Percentiles rank a stretch among this genome's conserved stretches.
Evolutionary conservation across 352 stramenopile species (phyloP).

Genomic region (Aphanomyces cochlioides): DNA sequence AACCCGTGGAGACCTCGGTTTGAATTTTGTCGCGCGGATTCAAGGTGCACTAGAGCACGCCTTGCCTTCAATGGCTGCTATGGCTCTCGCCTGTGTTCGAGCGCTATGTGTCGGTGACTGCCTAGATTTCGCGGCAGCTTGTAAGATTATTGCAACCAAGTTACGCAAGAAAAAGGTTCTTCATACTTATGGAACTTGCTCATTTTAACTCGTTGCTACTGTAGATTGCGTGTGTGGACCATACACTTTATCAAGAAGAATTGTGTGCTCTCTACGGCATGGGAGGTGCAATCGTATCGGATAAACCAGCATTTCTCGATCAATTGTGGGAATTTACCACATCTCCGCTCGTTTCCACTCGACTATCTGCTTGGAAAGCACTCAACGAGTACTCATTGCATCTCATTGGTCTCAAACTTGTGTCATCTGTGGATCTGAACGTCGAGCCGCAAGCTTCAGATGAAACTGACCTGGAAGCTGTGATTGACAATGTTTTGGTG

Average conservation of each 20-base stretch:
- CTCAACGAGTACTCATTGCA: conserved; percentile 48
- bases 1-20: conserved; percentile 55
- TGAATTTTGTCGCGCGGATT: conserved; percentile 64
- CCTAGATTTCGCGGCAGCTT: conserved; percentile 67
- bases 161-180: conserved; percentile 59
- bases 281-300: conserved; percentile 1
- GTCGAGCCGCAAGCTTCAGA: conserved; percentile 9
- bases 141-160: conserved; percentile 72
- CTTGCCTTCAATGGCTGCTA: conserved; percentile 48
- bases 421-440: neutral
- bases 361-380: conserved; percentile 42
- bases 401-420: conserved; percentile 40
- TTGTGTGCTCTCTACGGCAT: conserved; percentile 17
- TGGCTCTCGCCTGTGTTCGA: conserved; percentile 62
- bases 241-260: conserved; percentile 24
- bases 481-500: neutral
- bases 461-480: conserved; percentile 14
- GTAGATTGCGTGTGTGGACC: conserved; percentile 24
- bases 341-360: conserved; percentile 38
- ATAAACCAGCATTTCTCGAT: conserved; percentile 33
- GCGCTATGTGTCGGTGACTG: conserved; percentile 56
- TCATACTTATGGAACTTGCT: neutral
- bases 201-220: neutral
- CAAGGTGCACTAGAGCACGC: conserved; percentile 54
- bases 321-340: conserved; percentile 53